Evolutionary conservation across 805 yeast species (phyloP).

Genomic region (Yamadazyma sp.): DNA sequence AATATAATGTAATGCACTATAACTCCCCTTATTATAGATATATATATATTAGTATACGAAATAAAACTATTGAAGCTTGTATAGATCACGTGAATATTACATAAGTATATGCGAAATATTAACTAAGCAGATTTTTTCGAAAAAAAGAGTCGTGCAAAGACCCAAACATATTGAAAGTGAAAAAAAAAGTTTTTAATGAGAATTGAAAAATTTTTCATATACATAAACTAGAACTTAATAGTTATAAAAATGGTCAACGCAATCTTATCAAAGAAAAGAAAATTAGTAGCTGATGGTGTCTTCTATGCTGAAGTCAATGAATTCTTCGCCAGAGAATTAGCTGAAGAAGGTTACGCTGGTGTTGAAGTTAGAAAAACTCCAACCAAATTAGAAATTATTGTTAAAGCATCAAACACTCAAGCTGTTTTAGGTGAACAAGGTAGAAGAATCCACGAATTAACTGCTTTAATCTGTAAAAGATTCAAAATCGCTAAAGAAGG

Average conservation of each 20-base stretch:
- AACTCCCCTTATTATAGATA: too few relatives aligned
- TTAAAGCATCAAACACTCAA: slow-evolving; percentile 98
- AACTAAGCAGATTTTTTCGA: background rate
- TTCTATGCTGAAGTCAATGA: slow-evolving; percentile 99
- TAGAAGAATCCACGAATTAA: slow-evolving; percentile 98
- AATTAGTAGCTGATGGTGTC: slow-evolving; percentile 99
- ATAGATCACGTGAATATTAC: slow-evolving; percentile 1
- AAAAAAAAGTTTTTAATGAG: slow-evolving; percentile 4
- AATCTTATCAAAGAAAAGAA: slow-evolving; percentile 92
- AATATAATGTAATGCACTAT: too few relatives aligned
- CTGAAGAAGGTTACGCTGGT: slow-evolving; percentile 99
- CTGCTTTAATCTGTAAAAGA: slow-evolving; percentile 97
- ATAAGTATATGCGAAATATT: slow-evolving; percentile 1
- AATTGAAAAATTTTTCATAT: slow-evolving; percentile 7
- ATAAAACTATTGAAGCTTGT: background rate
- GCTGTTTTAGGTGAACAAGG: slow-evolving; percentile 99
- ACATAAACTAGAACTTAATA: slow-evolving; percentile 3
- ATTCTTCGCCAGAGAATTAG: slow-evolving; percentile 99
- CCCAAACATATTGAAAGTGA: too few relatives aligned
- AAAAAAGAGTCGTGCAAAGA: slow-evolving; percentile 7
- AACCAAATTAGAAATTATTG: slow-evolving; percentile 95
- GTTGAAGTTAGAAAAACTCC: slow-evolving; percentile 99
- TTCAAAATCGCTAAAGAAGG: slow-evolving; percentile 94
- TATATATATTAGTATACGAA: too few relatives aligned
- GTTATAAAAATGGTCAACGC: slow-evolving; percentile 29